Evolutionary conservation across 352 stramenopile species (phyloP).

Genomic region (Phytopythium sindhum): DNA sequence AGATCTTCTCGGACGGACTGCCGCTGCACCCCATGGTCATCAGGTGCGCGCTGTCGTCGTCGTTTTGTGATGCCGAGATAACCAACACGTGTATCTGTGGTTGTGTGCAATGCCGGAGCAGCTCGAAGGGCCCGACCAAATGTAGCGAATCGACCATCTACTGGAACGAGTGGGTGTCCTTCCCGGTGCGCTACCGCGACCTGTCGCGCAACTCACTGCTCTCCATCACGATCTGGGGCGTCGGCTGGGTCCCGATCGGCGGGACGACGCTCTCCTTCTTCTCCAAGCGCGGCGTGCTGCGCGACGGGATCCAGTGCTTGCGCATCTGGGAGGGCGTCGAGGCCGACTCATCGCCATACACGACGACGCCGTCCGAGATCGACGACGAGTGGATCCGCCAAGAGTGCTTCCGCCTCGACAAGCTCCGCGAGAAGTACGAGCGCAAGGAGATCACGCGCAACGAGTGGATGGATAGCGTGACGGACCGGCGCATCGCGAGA

Average conservation of each 20-base stretch:
- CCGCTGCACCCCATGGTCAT: conserved; percentile 82
- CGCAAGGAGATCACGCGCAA: conserved; percentile 82
- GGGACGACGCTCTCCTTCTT: conserved; percentile 88
- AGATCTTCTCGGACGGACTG: conserved; percentile 83
- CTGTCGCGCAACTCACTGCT: conserved; percentile 83
- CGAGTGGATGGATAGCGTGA: conserved; percentile 92
- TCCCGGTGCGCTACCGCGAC: conserved; percentile 84
- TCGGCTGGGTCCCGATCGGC: conserved; percentile 76
- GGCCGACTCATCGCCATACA: conserved; percentile 62
- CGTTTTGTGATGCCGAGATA: background rate
- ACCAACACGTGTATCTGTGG: conserved; percentile 9
- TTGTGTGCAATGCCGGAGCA: conserved; percentile 3
- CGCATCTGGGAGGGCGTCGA: conserved; percentile 72
- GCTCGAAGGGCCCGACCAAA: conserved; percentile 81
- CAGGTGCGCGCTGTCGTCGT: conserved; percentile 24
- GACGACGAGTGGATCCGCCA: conserved; percentile 70
- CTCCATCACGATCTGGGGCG: conserved; percentile 83
- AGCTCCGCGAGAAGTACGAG: conserved; percentile 87
- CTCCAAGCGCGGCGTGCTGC: conserved; percentile 77
- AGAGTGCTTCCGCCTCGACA: conserved; percentile 82
- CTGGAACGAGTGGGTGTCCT: conserved; percentile 88
- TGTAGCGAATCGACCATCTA: conserved; percentile 85
- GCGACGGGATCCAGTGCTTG: conserved; percentile 86
- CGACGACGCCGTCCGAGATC: conserved; percentile 67
- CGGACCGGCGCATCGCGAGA: conserved; percentile 77